Evolutionary conservation across 345 rosid genomes (phyloP).

Genomic region (Populus alba): DNA sequence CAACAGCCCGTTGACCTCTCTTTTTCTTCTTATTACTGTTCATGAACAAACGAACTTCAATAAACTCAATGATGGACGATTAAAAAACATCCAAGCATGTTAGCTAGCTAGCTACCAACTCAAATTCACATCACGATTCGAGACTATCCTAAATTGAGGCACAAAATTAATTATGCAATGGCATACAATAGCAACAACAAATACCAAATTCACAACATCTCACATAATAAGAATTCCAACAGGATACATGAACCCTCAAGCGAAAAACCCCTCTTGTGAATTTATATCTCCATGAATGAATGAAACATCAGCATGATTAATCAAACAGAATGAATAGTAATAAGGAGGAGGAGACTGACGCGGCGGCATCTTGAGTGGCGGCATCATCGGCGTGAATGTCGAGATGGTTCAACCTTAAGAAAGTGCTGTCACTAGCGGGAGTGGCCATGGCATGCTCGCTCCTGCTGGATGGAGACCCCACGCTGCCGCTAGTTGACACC

Average conservation of each 20-base stretch:
- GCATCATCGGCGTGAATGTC: slow-evolving; percentile 93
- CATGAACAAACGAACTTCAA: background rate
- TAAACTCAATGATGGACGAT: background rate
- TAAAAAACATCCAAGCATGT: background rate
- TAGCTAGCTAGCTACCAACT: too few species aligned
- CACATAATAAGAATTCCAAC: background rate
- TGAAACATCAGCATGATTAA: slow-evolving; percentile 11
- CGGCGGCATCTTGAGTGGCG: slow-evolving; percentile 75
- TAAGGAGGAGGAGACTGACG: slow-evolving; percentile 30
- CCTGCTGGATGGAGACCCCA: slow-evolving; percentile 90
- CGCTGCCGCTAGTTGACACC: slow-evolving; percentile 85
- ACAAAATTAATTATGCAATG: background rate
- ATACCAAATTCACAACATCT: background rate
- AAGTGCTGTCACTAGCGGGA: slow-evolving; percentile 68
- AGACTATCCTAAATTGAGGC: background rate
- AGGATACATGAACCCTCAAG: slow-evolving; percentile 14
- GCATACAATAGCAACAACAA: background rate
- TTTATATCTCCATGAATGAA: background rate
- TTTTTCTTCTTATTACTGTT: slow-evolving; percentile 80
- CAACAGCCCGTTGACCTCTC: slow-evolving; percentile 81
- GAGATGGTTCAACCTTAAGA: slow-evolving; percentile 61
- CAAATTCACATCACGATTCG: background rate
- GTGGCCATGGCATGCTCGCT: slow-evolving; percentile 66
- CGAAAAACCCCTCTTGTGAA: background rate
- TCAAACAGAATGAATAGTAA: background rate